phyloP scores from a whole-genome alignment of 495 filamentous ascomycete genomes.

The Talaromyces trachyspermus region DNA sequence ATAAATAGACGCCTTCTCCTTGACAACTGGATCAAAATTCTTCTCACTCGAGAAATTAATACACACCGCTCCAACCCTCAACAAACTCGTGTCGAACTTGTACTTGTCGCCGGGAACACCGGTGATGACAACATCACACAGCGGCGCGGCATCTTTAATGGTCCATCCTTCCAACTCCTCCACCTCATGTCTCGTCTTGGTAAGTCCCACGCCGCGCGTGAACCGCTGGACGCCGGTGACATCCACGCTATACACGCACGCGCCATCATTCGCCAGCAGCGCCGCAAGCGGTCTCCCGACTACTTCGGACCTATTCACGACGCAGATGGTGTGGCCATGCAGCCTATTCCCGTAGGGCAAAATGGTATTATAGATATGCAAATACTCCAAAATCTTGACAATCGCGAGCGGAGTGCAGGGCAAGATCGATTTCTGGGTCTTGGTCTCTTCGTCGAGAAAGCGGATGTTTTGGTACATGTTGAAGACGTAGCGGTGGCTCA shows the following conservation, averaged over 20 bases:
- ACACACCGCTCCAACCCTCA: conserved; percentile 86
- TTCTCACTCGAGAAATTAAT: conserved; percentile 96
- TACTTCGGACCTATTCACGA: conserved; percentile 92
- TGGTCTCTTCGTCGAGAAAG: conserved; percentile 70
- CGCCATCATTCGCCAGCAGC: conserved; percentile 90
- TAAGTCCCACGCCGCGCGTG: conserved; percentile 76
- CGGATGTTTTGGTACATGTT: conserved; percentile 99
- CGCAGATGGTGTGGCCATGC: conserved; percentile 83
- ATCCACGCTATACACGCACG: conserved; percentile 91
- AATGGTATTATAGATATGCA: conserved; percentile 95
- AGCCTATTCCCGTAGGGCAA: conserved; percentile 88
- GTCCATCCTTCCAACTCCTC: conserved; percentile 66
- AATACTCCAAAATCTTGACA: conserved; percentile 92
- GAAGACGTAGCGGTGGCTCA: conserved; percentile 89
- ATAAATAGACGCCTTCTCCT: conserved; percentile 93
- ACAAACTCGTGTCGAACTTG: conserved; percentile 76
- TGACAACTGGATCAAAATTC: conserved; percentile 84
- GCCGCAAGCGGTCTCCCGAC: conserved; percentile 93
- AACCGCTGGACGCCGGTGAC: conserved; percentile 88
- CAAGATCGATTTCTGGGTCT: conserved; percentile 79
- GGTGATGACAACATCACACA: conserved; percentile 89
- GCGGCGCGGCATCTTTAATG: conserved; percentile 69
- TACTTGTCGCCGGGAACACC: conserved; percentile 82
- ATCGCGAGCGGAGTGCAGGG: conserved; percentile 93
- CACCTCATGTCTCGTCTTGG: conserved; percentile 75